Evolutionary conservation across 2,329 filamentous ascomycete genomes (phyloP).

Genomic region (Trichophyton mentagrophytes): DNA sequence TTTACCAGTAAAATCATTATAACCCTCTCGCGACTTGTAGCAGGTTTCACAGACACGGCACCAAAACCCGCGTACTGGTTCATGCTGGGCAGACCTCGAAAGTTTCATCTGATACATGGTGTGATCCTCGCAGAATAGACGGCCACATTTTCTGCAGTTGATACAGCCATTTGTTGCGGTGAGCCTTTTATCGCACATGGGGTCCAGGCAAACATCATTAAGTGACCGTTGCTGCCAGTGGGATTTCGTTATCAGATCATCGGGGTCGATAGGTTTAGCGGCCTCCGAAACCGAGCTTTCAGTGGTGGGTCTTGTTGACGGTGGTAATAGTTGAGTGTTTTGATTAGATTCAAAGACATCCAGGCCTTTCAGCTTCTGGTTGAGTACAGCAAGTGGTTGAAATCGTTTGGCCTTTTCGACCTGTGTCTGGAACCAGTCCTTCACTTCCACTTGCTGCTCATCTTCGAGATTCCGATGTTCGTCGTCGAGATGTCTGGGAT

Average conservation of each 20-base stretch:
- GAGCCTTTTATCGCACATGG: conserved; percentile 66
- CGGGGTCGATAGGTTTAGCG: conserved; percentile 51
- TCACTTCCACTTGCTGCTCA: conserved; percentile 82
- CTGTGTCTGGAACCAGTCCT: conserved; percentile 93
- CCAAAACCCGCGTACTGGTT: conserved; percentile 83
- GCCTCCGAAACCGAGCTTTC: conserved; percentile 21
- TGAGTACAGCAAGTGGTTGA: conserved; percentile 78
- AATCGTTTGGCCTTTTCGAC: conserved; percentile 88
- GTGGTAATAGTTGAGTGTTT: conserved; percentile 35
- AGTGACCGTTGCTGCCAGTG: conserved; percentile 76
- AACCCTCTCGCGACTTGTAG: conserved; percentile 90
- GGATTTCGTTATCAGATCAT: conserved; percentile 72
- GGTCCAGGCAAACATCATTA: conserved; percentile 75
- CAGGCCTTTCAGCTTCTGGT: conserved; percentile 83
- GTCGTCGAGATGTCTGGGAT: conserved; percentile 63
- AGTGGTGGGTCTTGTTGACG: conserved; percentile 17
- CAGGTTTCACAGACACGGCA: conserved; percentile 97
- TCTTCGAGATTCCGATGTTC: conserved; percentile 79
- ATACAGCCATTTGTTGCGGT: conserved; percentile 70
- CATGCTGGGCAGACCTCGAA: conserved; percentile 74
- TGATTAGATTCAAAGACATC: conserved; percentile 93
- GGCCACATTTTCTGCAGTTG: conserved; percentile 87
- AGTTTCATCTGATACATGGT: conserved; percentile 99
- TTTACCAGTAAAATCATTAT: conserved; percentile 67
- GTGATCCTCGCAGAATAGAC: conserved; percentile 90